phyloP scores from a whole-genome alignment of 805 yeast species.

The Candida berthetii region DNA sequence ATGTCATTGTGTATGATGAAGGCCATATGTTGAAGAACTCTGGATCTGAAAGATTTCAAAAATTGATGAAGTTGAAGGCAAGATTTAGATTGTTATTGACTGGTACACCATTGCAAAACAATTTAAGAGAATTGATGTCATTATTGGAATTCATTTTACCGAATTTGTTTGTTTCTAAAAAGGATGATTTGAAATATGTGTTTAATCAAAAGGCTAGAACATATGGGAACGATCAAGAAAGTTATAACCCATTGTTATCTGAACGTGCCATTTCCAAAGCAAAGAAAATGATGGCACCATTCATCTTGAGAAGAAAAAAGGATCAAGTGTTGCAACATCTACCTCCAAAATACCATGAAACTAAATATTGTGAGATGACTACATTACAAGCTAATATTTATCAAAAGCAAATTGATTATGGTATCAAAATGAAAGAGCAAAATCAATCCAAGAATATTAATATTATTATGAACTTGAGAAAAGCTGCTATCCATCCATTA shows the following conservation, averaged over 20 bases:
- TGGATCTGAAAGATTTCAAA: constrained; percentile 76
- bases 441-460: constrained; percentile 44
- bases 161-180: constrained; percentile 66
- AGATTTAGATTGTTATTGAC: constrained; percentile 83
- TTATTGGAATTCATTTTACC: constrained; percentile 90
- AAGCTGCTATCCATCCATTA: constrained; percentile 90
- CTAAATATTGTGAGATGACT: constrained; percentile 61
- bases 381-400: constrained; percentile 53
- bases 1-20: constrained; percentile 91
- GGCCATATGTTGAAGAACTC: constrained; percentile 97
- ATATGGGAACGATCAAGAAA: constrained; percentile 35
- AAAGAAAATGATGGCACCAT: constrained; percentile 97
- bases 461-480: constrained; percentile 81
- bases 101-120: constrained; percentile 96
- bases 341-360: constrained; percentile 66
- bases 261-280: constrained; percentile 92
- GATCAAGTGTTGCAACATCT: constrained; percentile 86
- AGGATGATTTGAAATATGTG: constrained; percentile 73
- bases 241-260: constrained; percentile 75
- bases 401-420: constrained; percentile 43
- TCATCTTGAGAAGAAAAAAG: constrained; percentile 87
- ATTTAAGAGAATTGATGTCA: constrained; percentile 84
- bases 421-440: constrained; percentile 23
- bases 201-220: constrained; percentile 87
- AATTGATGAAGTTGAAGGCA: constrained; percentile 79